Percentiles rank a stretch among this genome's conserved stretches.
Evolutionary conservation across 805 yeast genomes (phyloP).

Genomic region (Wickerhamiella dianesei): DNA sequence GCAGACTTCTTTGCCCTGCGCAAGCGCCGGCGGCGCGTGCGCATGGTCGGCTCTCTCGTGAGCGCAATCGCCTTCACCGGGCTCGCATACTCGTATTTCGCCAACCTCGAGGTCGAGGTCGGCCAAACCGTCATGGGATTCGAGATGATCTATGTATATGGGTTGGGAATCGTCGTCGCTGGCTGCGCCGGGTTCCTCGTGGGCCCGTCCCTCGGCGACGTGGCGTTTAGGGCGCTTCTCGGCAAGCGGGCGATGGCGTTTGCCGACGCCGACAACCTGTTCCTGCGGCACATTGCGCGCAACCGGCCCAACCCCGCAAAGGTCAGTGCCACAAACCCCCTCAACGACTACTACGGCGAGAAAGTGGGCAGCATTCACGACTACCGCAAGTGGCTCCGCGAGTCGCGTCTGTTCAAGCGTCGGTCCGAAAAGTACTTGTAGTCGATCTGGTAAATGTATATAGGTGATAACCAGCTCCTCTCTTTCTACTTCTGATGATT

Average conservation of each 20-base stretch:
- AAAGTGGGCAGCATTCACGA: conserved; percentile 73
- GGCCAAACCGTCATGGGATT: conserved; percentile 76
- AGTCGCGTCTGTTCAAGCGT: conserved; percentile 65
- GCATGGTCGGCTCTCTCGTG: conserved; percentile 50
- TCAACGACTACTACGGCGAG: conserved; percentile 98
- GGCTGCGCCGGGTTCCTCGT: conserved; percentile 66
- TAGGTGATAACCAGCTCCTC: no score
- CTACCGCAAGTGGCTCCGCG: conserved; percentile 93
- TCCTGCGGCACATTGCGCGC: conserved; percentile 55
- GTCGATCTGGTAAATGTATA: no score
- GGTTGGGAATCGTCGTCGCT: conserved; percentile 57
- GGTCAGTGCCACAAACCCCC: conserved; percentile 69
- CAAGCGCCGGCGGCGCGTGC: conserved; percentile 58
- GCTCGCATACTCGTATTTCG: conserved; percentile 59
- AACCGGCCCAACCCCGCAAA: conserved; percentile 87
- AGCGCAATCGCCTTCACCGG: conserved; percentile 56
- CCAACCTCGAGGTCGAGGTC: conserved; percentile 75
- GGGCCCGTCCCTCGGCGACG: conserved; percentile 73
- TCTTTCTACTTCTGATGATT: no score
- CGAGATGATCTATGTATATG: conserved; percentile 73
- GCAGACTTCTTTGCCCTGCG: conserved; percentile 63
- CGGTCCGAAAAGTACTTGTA: conserved; percentile 23
- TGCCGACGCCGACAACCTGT: conserved; percentile 49
- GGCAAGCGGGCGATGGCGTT: conserved; percentile 21
- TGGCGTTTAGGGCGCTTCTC: conserved; percentile 37